Evolutionary conservation across 306 rosid species (phyloP).

Genomic region (Corylus heterophylla): DNA sequence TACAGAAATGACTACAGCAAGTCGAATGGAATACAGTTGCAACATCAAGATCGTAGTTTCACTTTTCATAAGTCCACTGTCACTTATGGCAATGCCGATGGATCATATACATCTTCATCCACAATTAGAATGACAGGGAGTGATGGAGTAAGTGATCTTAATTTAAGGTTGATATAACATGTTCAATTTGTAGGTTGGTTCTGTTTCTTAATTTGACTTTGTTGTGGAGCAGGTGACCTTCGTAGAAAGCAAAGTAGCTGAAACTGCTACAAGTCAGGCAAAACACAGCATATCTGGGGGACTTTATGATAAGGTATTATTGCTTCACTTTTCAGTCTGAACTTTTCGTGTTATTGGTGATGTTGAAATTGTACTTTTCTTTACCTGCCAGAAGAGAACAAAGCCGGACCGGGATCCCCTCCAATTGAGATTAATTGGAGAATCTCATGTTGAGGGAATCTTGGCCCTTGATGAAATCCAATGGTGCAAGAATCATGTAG

Average conservation of each 20-base stretch:
- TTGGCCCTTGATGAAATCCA: too few relatives aligned
- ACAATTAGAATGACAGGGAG: conserved; percentile 67
- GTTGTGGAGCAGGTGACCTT: conserved; percentile 51
- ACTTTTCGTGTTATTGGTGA: neutral
- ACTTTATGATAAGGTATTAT: conserved; percentile 62
- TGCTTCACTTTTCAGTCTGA: neutral
- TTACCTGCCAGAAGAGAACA: too few relatives aligned
- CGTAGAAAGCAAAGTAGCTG: conserved; percentile 87
- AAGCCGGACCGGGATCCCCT: too few relatives aligned
- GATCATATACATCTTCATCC: conserved; percentile 66
- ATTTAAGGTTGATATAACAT: conserved; percentile 1
- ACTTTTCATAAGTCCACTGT: conserved; percentile 79
- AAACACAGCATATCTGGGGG: conserved; percentile 64
- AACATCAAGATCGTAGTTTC: conserved; percentile 61
- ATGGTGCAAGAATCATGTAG: too few relatives aligned
- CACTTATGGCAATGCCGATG: conserved; percentile 64
- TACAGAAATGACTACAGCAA: conserved; percentile 27
- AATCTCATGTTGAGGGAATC: too few relatives aligned
- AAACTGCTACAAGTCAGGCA: conserved; percentile 65
- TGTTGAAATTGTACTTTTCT: neutral
- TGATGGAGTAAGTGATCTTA: conserved; percentile 68
- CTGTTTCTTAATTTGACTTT: conserved; percentile 27
- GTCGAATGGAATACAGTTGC: conserved; percentile 25
- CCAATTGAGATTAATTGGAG: too few relatives aligned
- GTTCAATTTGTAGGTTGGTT: neutral